These are phyloP conservation scores for Talaromyces sp. DNA, from an alignment of 2,329 filamentous ascomycete species.

Conservation along the genomic window DNA sequence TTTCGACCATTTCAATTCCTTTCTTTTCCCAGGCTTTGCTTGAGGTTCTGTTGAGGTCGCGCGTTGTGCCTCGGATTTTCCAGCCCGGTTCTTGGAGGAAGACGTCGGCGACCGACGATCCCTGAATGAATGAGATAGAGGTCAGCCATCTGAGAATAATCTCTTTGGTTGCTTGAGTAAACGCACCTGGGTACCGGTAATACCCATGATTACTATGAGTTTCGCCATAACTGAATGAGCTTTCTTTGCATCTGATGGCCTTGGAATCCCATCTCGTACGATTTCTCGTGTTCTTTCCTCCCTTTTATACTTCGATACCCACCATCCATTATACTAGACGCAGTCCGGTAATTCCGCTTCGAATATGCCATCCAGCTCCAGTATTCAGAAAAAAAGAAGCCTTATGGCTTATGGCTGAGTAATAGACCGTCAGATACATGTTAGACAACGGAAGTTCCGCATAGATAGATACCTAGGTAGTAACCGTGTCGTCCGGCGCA, in stretches of 20 bases:
- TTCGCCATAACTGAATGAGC: background rate
- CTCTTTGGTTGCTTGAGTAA: background rate
- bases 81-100: conserved; percentile 1
- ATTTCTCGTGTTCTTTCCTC: background rate
- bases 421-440: background rate
- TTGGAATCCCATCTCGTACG: background rate
- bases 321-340: background rate
- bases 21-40: background rate
- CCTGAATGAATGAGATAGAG: background rate
- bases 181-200: background rate
- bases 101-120: background rate
- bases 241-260: background rate
- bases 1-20: background rate
- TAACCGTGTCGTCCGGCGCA: background rate
- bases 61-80: background rate
- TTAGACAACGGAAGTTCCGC: background rate
- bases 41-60: background rate
- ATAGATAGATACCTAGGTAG: no score
- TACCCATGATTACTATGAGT: background rate
- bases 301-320: background rate
- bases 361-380: background rate
- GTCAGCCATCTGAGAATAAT: background rate
- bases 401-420: background rate
- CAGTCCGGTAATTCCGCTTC: background rate
- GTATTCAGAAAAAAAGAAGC: background rate